Conservation (phyloP, 768 basidiomycete genomes). For the Termitomyces sp. region DNA sequence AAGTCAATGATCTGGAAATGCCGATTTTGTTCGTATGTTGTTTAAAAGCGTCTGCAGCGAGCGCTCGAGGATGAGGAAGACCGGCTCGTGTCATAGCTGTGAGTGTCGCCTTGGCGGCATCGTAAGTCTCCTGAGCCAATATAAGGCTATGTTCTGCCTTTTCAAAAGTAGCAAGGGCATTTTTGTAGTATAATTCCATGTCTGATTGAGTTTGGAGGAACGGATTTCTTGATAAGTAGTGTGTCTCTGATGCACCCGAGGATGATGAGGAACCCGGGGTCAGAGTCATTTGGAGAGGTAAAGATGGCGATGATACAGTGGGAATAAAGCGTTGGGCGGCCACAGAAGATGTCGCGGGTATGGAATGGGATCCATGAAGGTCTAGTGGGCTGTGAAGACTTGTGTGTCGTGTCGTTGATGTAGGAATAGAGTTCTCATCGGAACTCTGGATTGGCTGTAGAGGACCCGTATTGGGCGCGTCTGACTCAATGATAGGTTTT, state of each 20-base stretch:
- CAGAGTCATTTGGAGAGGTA: neutral
- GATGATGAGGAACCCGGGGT: neutral
- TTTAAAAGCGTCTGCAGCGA: neutral
- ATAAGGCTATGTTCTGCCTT: neutral
- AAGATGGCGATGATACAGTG: neutral
- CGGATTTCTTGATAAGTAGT: neutral
- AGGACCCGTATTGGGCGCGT: neutral
- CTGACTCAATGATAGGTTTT: neutral
- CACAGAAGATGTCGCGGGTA: neutral
- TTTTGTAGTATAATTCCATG: neutral
- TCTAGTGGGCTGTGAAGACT: neutral
- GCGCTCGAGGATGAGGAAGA: neutral
- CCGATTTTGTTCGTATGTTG: neutral
- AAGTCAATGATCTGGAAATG: neutral
- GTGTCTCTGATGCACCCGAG: neutral
- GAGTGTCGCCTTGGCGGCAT: conserved; percentile 4
- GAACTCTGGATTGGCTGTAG: neutral
- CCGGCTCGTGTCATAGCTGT: neutral
- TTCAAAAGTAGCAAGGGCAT: conserved; percentile 2
- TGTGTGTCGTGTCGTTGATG: neutral
- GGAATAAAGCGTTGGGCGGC: neutral
- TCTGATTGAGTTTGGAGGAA: neutral
- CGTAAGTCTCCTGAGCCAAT: conserved; percentile 4
- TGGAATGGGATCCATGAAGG: neutral
- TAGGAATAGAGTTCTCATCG: neutral